These are phyloP conservation scores for Fusarium sp. DNA, from an alignment of 2,329 filamentous ascomycete species.

Conservation along the genomic window DNA sequence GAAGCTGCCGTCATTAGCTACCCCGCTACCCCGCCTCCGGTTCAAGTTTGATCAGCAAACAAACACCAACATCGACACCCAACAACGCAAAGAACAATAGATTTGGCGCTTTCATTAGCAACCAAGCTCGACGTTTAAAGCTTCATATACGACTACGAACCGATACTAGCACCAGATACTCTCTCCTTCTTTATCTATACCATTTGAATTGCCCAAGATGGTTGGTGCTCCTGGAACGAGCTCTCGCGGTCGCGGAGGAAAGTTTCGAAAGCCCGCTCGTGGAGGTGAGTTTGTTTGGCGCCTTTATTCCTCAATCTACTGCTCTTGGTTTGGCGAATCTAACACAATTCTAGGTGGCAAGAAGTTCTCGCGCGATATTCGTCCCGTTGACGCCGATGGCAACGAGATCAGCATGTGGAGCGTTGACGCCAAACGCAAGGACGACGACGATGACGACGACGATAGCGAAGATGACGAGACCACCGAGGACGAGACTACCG, in stretches of 20 bases:
- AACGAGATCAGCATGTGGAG: constrained; percentile 92
- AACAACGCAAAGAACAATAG: constrained; percentile 14
- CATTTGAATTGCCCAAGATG: constrained; percentile 54
- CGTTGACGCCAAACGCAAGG: constrained; percentile 63
- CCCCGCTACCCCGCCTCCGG: constrained; percentile 55
- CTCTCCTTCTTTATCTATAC: constrained; percentile 1
- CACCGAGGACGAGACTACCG: constrained; percentile 63
- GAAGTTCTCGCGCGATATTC: constrained; percentile 92
- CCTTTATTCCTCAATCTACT: neutral
- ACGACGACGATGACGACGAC: constrained; percentile 65
- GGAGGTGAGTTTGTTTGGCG: constrained; percentile 73
- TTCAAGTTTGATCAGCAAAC: constrained; percentile 38
- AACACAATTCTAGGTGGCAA: constrained; percentile 78
- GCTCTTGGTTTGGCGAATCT: neutral
- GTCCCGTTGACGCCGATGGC: constrained; percentile 89
- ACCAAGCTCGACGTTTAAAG: neutral
- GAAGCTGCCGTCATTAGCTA: constrained; percentile 43
- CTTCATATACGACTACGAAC: neutral
- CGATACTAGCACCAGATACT: neutral
- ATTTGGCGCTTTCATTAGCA: neutral
- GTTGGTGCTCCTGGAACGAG: constrained; percentile 59
- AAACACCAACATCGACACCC: constrained; percentile 17
- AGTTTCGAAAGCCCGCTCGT: constrained; percentile 93
- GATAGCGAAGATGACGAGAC: constrained; percentile 67
- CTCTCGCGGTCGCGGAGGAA: constrained; percentile 86